phyloP scores from a whole-genome alignment of 129 eudicot species.

The Solidago caesia region DNA sequence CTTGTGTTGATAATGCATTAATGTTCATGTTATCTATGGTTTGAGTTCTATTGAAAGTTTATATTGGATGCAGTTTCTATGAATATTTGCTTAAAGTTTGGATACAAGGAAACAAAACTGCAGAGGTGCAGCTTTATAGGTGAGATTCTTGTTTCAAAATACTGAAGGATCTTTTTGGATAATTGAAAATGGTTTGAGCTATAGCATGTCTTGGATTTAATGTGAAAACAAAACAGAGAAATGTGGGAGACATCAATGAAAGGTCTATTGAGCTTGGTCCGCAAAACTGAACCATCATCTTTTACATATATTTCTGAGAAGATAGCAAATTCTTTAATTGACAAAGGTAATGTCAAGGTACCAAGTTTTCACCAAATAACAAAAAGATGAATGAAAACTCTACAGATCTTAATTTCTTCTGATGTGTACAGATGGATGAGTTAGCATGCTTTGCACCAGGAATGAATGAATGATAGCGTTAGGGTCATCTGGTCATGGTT shows the following conservation, averaged over 20 bases:
- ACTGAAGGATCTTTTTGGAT: background rate
- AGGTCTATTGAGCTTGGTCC: constrained; percentile 88
- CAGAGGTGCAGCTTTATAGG: constrained; percentile 88
- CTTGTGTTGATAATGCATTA: background rate
- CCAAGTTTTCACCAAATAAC: background rate
- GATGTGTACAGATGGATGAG: constrained; percentile 85
- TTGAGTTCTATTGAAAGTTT: constrained; percentile 6
- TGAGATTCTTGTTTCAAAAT: constrained; percentile 23
- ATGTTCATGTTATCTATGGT: constrained; percentile 5
- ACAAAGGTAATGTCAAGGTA: constrained; percentile 59
- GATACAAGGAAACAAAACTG: constrained; percentile 97
- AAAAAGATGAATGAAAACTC: background rate
- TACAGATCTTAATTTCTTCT: constrained; percentile 5
- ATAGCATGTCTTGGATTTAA: background rate
- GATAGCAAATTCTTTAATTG: constrained; percentile 64
- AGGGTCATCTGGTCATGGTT: constrained; percentile 85
- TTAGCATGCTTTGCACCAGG: constrained; percentile 99
- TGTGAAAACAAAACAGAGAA: constrained; percentile 54
- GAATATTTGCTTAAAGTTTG: constrained; percentile 97
- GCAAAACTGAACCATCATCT: constrained; percentile 82
- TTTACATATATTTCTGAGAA: constrained; percentile 87
- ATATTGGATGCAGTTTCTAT: constrained; percentile 73
- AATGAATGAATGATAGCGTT: constrained; percentile 94
- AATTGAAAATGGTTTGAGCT: background rate
- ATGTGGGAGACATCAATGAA: constrained; percentile 99